Base-by-base conservation (phyloP, 2,329 filamentous ascomycete genomes). In the Xenoacremonium recifei region DNA sequence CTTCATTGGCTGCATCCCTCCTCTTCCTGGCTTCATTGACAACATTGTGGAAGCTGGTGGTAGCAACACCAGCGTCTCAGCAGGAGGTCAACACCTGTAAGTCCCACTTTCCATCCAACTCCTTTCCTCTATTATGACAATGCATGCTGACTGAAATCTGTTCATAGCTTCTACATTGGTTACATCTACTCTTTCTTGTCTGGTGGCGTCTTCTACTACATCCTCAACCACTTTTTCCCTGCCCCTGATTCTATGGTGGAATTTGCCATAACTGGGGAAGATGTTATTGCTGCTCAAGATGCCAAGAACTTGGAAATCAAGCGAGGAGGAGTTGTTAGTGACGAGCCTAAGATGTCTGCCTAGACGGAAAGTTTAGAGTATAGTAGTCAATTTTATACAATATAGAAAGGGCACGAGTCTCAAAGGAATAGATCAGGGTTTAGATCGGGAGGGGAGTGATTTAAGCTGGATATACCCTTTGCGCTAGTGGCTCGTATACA, bases 11-110 rank as follows among this genome's bases (percentile, higher is more conserved):
- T 57, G 59, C 4, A 49, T 49, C 4, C 65, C 65, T 2, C 58
- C 58, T 3, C 46, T 68, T 35, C 63, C 65, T 3, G 64, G 64
- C 11, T 64, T 67, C 37, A 31, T 40, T 15, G 16, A 32, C 16
- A 32, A 32, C 15, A 32, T 32, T 15, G 29, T 32, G 10, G 29
- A 11, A 9, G 10, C 29, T 32, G 29, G 29, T 15, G 29, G 29
- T 6, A 32, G 16, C 16, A 15, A 11, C 15, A 32, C 29, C 15
- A 16, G 29, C 16, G 29, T 32, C 9, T 32, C 29, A 11, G 29
- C 16, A 11, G 29, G 29, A 9, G 29, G 29, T 6, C 29, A 32
- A 16, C 29, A 32, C 16, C 10, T 32, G 29, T 32, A 32, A 11
- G 29, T 32, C 15, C n/a, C n/a, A 32, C 29, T 16, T 16, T 32